Evolutionary conservation across 352 stramenopile genomes (phyloP).

Genomic region (Globisporangium paroecandrum): DNA sequence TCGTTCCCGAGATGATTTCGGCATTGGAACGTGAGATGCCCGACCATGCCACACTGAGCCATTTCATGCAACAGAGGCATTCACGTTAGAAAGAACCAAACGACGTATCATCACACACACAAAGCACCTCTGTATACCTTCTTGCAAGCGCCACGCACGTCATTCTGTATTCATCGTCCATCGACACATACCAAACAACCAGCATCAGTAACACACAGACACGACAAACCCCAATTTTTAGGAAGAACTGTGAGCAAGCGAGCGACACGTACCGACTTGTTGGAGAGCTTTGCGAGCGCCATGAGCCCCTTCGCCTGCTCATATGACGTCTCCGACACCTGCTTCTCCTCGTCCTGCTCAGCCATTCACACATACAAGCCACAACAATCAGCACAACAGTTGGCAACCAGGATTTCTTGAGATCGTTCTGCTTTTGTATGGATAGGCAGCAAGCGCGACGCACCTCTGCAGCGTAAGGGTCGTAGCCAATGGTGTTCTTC

Average conservation of each 20-base stretch:
- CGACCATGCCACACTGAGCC: slow-evolving; percentile 80
- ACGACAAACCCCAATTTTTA: no score
- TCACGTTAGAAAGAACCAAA: background rate
- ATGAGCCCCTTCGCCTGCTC: slow-evolving; percentile 93
- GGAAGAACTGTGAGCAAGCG: background rate
- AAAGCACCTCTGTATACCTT: slow-evolving; percentile 43
- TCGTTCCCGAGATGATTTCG: slow-evolving; percentile 66
- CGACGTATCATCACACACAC: background rate
- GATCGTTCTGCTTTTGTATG: background rate
- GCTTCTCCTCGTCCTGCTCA: slow-evolving; percentile 41
- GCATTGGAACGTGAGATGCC: slow-evolving; percentile 91
- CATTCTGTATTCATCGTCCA: slow-evolving; percentile 33
- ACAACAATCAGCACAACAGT: slow-evolving; percentile 1
- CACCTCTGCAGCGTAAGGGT: slow-evolving; percentile 87
- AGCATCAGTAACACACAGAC: background rate
- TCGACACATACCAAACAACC: background rate
- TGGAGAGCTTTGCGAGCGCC: slow-evolving; percentile 93
- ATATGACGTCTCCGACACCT: slow-evolving; percentile 65
- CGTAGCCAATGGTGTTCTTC: slow-evolving; percentile 96
- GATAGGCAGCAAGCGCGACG: background rate
- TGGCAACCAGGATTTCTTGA: background rate
- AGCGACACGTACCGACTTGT: slow-evolving; percentile 71
- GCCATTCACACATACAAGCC: background rate
- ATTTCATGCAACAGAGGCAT: background rate
- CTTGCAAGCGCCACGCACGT: slow-evolving; percentile 79